These are phyloP conservation scores for Daldinia eschscholtzii DNA, from an alignment of 2,329 filamentous ascomycete genomes.

Conservation along the genomic window DNA sequence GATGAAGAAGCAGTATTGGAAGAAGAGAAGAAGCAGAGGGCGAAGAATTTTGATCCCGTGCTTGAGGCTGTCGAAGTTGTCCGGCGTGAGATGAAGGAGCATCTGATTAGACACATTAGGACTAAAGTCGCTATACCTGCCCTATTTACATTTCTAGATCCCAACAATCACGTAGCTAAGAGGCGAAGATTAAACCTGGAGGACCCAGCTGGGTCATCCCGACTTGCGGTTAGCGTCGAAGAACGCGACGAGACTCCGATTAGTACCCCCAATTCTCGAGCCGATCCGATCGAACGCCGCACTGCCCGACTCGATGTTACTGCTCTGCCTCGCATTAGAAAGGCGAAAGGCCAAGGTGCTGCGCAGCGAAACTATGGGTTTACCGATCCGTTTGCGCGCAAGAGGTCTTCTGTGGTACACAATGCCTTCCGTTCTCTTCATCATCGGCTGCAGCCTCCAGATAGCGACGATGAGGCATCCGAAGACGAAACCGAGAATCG, in stretches of 20 bases:
- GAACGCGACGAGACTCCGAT: conserved; percentile 72
- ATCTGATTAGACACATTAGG: conserved; percentile 89
- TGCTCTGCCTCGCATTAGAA: conserved; percentile 80
- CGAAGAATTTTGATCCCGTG: conserved; percentile 91
- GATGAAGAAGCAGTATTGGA: conserved; percentile 88
- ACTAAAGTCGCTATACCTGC: conserved; percentile 85
- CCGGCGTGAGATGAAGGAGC: conserved; percentile 83
- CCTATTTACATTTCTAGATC: conserved; percentile 85
- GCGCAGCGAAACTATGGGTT: conserved; percentile 73
- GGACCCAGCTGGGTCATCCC: conserved; percentile 53
- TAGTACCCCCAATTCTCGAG: conserved; percentile 74
- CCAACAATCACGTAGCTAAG: conserved; percentile 82
- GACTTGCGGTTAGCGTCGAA: conserved; percentile 67
- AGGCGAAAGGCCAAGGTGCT: conserved; percentile 69
- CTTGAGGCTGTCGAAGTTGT: conserved; percentile 84
- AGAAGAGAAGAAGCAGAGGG: conserved; percentile 88
- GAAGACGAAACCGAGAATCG: conserved; percentile 80
- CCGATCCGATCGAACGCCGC: conserved; percentile 71
- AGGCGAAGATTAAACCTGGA: conserved; percentile 76
- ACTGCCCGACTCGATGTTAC: conserved; percentile 71
- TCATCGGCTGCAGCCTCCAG: conserved; percentile 79
- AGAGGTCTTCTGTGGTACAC: conserved; percentile 68
- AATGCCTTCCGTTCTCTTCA: conserved; percentile 84
- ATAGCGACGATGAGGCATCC: conserved; percentile 82
- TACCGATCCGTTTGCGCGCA: conserved; percentile 74